Conservation (phyloP, 768 basidiomycete genomes). For the Xanthoconium stramineum region DNA sequence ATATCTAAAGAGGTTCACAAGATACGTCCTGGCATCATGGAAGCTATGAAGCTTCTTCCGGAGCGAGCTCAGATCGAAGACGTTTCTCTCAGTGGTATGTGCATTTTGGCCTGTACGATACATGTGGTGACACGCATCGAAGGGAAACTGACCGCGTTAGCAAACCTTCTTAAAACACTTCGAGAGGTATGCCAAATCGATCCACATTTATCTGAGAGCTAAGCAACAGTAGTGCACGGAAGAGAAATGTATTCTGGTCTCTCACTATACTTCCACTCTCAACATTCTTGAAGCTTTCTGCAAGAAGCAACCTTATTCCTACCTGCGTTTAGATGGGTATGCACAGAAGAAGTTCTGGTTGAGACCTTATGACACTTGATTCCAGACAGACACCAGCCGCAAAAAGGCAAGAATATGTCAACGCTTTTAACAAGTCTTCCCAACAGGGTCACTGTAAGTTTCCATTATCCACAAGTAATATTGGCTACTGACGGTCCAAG, state of each 20-base stretch:
- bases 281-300: slow-evolving; percentile 89
- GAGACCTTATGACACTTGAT: background rate
- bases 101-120: background rate
- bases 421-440: slow-evolving; percentile 78
- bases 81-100: slow-evolving; percentile 73
- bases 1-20: slow-evolving; percentile 39
- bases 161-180: slow-evolving; percentile 58
- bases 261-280: slow-evolving; percentile 94
- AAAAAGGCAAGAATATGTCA: slow-evolving; percentile 85
- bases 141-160: slow-evolving; percentile 76
- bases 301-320: slow-evolving; percentile 70
- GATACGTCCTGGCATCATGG: slow-evolving; percentile 49
- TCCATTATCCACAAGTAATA: background rate
- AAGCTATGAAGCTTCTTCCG: slow-evolving; percentile 63
- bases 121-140: slow-evolving; percentile 7
- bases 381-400: slow-evolving; percentile 67
- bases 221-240: slow-evolving; percentile 54
- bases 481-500: slow-evolving; percentile 36
- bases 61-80: slow-evolving; percentile 61
- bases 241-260: slow-evolving; percentile 94
- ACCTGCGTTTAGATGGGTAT: slow-evolving; percentile 85
- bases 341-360: background rate
- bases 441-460: slow-evolving; percentile 67
- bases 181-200: slow-evolving; percentile 43
- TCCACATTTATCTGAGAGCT: background rate